Conservation (phyloP, 2,329 filamentous ascomycete species). For the Fusarium paranaense region DNA sequence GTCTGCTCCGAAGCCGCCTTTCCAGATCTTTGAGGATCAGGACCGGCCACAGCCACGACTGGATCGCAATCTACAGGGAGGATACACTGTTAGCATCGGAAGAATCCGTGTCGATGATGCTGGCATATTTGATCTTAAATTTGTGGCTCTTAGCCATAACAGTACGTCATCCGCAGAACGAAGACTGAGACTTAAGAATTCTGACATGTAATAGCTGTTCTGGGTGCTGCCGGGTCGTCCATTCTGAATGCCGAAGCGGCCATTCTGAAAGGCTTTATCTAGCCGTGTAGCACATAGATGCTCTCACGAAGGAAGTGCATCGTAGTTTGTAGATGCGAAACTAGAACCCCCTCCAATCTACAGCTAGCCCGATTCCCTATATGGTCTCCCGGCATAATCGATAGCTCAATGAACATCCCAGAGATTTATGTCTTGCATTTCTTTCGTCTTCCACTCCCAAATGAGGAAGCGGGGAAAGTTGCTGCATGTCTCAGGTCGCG, state of each 20-base stretch:
- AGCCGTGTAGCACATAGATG: conserved; percentile 32
- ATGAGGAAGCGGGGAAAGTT: background rate
- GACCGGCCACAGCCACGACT: conserved; percentile 92
- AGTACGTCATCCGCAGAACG: conserved; percentile 57
- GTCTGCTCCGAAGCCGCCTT: conserved; percentile 83
- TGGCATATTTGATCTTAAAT: conserved; percentile 93
- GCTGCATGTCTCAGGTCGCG: background rate
- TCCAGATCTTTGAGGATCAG: conserved; percentile 80
- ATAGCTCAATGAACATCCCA: background rate
- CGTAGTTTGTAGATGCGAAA: background rate
- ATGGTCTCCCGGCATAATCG: too few species aligned
- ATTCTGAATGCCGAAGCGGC: conserved; percentile 95
- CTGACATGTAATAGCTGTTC: conserved; percentile 70
- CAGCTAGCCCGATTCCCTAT: background rate
- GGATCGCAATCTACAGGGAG: conserved; percentile 85
- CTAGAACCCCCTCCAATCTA: background rate
- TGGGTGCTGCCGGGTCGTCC: conserved; percentile 93
- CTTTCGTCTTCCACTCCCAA: background rate
- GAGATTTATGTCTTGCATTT: background rate
- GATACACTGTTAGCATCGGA: conserved; percentile 92
- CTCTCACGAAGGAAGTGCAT: background rate
- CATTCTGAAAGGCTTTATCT: conserved; percentile 87
- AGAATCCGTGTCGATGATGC: conserved; percentile 86
- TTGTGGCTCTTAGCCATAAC: conserved; percentile 90
- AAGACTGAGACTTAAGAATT: background rate